phyloP scores from a whole-genome alignment of 1,284 basidiomycete species.

The Trichosporon coremiiforme region DNA sequence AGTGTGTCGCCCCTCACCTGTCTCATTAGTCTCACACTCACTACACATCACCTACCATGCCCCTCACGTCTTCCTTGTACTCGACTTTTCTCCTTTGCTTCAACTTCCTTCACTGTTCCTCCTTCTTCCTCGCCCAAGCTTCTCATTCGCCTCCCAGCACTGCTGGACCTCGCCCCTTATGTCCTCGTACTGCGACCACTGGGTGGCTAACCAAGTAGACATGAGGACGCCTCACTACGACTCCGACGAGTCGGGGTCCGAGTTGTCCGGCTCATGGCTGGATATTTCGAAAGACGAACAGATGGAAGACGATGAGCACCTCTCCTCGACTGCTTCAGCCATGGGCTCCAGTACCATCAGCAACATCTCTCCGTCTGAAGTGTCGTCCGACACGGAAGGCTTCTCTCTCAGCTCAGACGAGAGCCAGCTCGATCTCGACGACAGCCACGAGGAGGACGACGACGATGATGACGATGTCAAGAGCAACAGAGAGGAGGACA shows the following conservation, averaged over 20 bases:
- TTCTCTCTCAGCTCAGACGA: conserved; percentile 21
- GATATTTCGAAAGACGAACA: conserved; percentile 18
- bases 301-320: conserved; percentile 24
- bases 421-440: conserved; percentile 1
- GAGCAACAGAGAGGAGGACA: conserved; percentile 3
- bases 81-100: neutral
- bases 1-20: neutral
- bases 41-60: neutral
- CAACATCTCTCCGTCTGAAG: conserved; percentile 24
- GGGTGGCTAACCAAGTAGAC: conserved; percentile 23
- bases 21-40: conserved; percentile 3
- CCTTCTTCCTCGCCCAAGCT: neutral
- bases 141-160: neutral
- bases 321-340: conserved; percentile 24
- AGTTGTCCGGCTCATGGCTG: conserved; percentile 3
- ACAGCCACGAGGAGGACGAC: conserved; percentile 9
- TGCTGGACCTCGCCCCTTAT: conserved; percentile 3
- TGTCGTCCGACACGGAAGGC: conserved; percentile 22
- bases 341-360: conserved; percentile 25
- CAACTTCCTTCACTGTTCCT: neutral
- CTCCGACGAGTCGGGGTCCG: conserved; percentile 18
- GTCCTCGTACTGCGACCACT: conserved; percentile 29
- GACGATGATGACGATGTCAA: conserved; percentile 20
- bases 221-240: conserved; percentile 16
- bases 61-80: neutral